Conservation (phyloP, 148 eudicot species). For the Cornus kousa region DNA sequence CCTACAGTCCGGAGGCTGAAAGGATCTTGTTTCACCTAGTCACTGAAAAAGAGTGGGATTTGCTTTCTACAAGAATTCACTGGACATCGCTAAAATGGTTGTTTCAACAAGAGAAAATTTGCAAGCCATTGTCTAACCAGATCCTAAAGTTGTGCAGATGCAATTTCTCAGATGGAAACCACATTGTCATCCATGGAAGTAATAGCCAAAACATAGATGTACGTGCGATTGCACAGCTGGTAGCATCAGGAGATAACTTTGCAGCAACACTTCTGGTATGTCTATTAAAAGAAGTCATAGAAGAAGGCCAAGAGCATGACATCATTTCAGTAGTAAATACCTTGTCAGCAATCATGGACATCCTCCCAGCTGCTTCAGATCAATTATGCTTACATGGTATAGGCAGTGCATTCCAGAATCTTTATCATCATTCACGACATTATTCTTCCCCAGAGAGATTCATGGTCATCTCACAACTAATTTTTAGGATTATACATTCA, state of each 20-base stretch:
- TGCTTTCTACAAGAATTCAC: constrained; percentile 56
- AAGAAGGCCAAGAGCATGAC: constrained; percentile 47
- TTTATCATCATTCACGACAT: constrained; percentile 36
- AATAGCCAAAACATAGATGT: constrained; percentile 33
- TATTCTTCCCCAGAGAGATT: constrained; percentile 35
- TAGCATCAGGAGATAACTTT: constrained; percentile 60
- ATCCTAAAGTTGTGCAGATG: constrained; percentile 66
- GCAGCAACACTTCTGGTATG: constrained; percentile 52
- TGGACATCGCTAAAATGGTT: constrained; percentile 72
- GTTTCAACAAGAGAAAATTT: constrained; percentile 82
- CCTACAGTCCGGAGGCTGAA: constrained; percentile 87
- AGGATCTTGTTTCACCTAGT: constrained; percentile 58
- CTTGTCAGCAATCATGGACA: constrained; percentile 39
- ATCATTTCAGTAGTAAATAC: constrained; percentile 45
- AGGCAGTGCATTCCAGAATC: constrained; percentile 48
- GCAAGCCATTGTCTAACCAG: constrained; percentile 57
- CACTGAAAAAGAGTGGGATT: constrained; percentile 66
- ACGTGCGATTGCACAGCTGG: constrained; percentile 50
- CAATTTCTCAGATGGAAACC: constrained; percentile 24
- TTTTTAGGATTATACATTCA: constrained; percentile 53
- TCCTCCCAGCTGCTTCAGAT: constrained; percentile 72
- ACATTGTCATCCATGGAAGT: constrained; percentile 22
- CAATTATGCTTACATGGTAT: constrained; percentile 76
- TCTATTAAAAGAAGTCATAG: constrained; percentile 49
- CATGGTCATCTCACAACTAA: constrained; percentile 41